phyloP scores from a whole-genome alignment of 768 basidiomycete species.

The Boletus sp. region DNA sequence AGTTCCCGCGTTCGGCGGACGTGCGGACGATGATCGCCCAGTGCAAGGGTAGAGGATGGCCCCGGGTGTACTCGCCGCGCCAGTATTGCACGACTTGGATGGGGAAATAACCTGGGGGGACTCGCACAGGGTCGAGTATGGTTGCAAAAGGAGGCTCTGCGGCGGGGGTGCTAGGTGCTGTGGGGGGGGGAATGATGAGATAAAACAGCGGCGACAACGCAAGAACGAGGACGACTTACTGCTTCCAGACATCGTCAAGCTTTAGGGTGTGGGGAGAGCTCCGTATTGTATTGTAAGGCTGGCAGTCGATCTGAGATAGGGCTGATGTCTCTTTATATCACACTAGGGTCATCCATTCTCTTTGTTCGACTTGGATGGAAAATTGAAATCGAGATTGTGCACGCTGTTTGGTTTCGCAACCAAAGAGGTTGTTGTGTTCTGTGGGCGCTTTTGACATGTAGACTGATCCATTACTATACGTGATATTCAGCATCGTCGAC shows the following conservation, averaged over 20 bases:
- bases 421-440: not conserved
- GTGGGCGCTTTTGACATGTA: not conserved
- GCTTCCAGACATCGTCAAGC: slow-evolving; percentile 2
- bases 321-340: not conserved
- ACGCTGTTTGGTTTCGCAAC: not conserved
- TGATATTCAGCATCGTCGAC: not conserved
- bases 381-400: not conserved
- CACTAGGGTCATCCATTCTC: not conserved
- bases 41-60: slow-evolving; percentile 23
- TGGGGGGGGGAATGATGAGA: not conserved
- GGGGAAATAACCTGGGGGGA: slow-evolving; percentile 14
- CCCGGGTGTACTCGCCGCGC: slow-evolving; percentile 20
- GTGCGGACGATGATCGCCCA: slow-evolving; percentile 29
- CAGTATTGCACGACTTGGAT: slow-evolving; percentile 31
- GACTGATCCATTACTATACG: not conserved
- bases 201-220: not conserved
- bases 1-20: slow-evolving; percentile 18
- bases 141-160: not conserved
- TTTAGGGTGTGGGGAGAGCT: not conserved
- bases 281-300: not conserved
- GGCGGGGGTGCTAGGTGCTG: not conserved
- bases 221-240: not conserved
- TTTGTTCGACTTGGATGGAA: not conserved
- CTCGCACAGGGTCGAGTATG: slow-evolving; percentile 15
- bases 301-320: not conserved